A percentile compares a stretch with the other conserved stretches of the same genome.
Evolutionary conservation across 305 asterid genomes (phyloP).

Genomic region (Nicotiana rustica): DNA sequence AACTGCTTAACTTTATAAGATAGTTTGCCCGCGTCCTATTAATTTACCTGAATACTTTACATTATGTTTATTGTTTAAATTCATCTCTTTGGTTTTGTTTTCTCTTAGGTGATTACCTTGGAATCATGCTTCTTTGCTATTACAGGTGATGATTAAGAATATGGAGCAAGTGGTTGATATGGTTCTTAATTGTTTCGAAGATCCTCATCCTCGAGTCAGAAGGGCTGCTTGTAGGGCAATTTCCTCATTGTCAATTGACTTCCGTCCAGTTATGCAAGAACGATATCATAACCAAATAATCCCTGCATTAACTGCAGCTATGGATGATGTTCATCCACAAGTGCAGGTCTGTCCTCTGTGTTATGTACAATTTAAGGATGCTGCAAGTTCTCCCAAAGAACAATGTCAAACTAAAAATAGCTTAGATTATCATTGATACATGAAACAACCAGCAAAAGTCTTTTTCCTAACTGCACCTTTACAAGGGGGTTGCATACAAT

Average conservation of each 20-base stretch:
- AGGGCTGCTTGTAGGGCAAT: slow-evolving; percentile 42
- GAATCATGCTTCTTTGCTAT: not conserved
- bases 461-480: not conserved
- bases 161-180: slow-evolving; percentile 40
- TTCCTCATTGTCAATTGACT: slow-evolving; percentile 29
- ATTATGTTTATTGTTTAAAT: not conserved
- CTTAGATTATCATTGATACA: not conserved
- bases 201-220: slow-evolving; percentile 41
- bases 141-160: slow-evolving; percentile 40
- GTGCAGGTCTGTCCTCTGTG: slow-evolving; percentile 37
- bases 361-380: not conserved
- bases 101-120: too few relatives aligned
- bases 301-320: slow-evolving; percentile 35
- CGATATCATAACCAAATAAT: slow-evolving; percentile 34
- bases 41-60: too few relatives aligned
- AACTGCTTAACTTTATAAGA: too few relatives aligned
- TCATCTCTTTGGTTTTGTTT: not conserved
- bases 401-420: not conserved
- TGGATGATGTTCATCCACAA: slow-evolving; percentile 43
- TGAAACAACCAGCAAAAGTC: not conserved
- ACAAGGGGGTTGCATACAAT: not conserved
- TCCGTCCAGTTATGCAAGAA: slow-evolving; percentile 39
- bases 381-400: not conserved
- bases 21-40: too few relatives aligned
- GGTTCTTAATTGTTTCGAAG: slow-evolving; percentile 40